These are phyloP conservation scores for Trypanosoma avium DNA, from an alignment of 208 protist species.

Conservation along the genomic window DNA sequence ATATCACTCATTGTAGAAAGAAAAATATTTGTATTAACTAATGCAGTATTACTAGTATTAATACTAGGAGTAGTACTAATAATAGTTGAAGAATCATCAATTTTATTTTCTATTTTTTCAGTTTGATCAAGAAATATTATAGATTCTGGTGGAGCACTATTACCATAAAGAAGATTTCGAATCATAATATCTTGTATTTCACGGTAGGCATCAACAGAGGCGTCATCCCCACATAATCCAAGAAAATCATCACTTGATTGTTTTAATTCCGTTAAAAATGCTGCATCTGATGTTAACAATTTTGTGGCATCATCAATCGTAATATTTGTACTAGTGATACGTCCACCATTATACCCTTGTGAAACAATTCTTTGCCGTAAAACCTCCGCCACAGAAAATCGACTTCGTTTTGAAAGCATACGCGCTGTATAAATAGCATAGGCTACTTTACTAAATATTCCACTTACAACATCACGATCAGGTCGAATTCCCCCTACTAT, in stretches of 20 bases:
- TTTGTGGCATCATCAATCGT: slow-evolving; percentile 18
- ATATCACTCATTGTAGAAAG: neutral
- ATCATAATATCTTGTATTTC: neutral
- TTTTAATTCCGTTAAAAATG: slow-evolving; percentile 7
- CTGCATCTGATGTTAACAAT: neutral
- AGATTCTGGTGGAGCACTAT: neutral
- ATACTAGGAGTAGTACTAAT: neutral
- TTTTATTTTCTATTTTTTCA: neutral
- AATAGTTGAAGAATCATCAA: neutral
- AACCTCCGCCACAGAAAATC: slow-evolving; percentile 5
- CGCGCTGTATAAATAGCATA: slow-evolving; percentile 26
- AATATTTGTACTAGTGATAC: neutral
- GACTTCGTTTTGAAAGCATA: neutral
- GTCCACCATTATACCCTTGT: neutral
- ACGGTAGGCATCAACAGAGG: slow-evolving; percentile 15
- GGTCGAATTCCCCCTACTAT: neutral
- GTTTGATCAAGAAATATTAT: neutral
- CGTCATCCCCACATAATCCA: slow-evolving; percentile 16
- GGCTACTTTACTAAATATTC: slow-evolving; percentile 19
- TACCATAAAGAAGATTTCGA: slow-evolving; percentile 14
- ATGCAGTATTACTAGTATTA: neutral
- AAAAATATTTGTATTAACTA: neutral
- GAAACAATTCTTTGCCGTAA: neutral
- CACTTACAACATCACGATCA: neutral
- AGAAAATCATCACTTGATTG: slow-evolving; percentile 19